phyloP scores from a whole-genome alignment of 73 alveolate species.

The Paramecium primaurelia region DNA sequence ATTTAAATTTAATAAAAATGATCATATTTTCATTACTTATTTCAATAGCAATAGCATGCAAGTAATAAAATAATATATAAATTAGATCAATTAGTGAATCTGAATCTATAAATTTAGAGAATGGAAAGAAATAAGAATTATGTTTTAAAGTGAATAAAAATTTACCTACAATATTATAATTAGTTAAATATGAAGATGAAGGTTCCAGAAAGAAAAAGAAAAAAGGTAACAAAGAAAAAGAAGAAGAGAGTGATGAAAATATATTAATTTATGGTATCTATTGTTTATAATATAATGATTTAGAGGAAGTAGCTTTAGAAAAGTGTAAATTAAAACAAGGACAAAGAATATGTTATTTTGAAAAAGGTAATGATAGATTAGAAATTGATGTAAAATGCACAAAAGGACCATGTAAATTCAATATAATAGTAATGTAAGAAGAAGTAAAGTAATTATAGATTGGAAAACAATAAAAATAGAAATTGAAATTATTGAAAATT shows the following conservation, averaged over 20 bases:
- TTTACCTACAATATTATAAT: background rate
- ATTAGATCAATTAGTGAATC: background rate
- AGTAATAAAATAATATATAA: background rate
- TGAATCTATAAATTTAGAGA: background rate
- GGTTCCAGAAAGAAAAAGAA: background rate
- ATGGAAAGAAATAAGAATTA: background rate
- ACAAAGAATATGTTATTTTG: background rate
- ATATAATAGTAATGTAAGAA: background rate
- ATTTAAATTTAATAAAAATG: background rate
- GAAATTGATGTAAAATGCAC: background rate
- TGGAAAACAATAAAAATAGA: background rate
- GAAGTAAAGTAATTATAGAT: background rate
- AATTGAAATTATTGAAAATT: background rate
- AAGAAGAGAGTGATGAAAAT: background rate
- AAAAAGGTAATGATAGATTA: background rate
- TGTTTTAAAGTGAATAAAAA: conserved; percentile 3
- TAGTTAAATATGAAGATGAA: background rate
- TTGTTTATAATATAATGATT: background rate
- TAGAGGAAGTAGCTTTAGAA: background rate
- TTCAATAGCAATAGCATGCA: background rate
- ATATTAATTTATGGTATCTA: background rate
- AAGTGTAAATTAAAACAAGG: background rate
- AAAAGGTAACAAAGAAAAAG: background rate
- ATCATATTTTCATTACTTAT: background rate
- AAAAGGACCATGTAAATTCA: conserved; percentile 1